Evolutionary conservation across 305 asterid species (phyloP).

Genomic region (Fraxinus albicans): DNA sequence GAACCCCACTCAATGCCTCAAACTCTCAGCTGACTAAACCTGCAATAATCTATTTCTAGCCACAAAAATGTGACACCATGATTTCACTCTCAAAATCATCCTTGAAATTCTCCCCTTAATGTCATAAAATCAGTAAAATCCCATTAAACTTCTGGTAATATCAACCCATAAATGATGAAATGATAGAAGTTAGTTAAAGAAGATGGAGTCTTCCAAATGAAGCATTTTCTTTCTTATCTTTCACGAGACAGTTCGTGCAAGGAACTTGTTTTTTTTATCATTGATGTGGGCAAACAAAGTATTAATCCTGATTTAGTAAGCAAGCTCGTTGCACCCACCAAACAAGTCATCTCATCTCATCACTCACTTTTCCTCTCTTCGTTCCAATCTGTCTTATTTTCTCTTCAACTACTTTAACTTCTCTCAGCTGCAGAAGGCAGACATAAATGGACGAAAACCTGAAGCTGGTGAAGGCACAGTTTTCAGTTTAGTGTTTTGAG

Average conservation of each 20-base stretch:
- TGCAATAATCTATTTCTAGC: not conserved
- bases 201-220: slow-evolving; percentile 1
- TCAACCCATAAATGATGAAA: not conserved
- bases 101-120: slow-evolving; percentile 30
- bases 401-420: slow-evolving; percentile 6
- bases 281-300: slow-evolving; percentile 20
- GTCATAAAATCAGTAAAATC: not conserved
- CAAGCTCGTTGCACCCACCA: slow-evolving; percentile 16
- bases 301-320: slow-evolving; percentile 25
- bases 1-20: not conserved
- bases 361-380: not conserved
- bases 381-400: not conserved
- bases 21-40: not conserved
- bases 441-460: slow-evolving; percentile 30
- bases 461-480: slow-evolving; percentile 32
- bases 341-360: slow-evolving; percentile 9
- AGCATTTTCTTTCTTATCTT: slow-evolving; percentile 19
- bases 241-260: slow-evolving; percentile 22
- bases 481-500: not conserved
- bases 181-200: not conserved
- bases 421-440: not conserved
- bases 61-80: not conserved
- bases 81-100: slow-evolving; percentile 28
- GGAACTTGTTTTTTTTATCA: not conserved
- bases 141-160: not conserved